Evolutionary conservation across 2,329 filamentous ascomycete species (phyloP).

Genomic region (Trichoderma aggressivum): DNA sequence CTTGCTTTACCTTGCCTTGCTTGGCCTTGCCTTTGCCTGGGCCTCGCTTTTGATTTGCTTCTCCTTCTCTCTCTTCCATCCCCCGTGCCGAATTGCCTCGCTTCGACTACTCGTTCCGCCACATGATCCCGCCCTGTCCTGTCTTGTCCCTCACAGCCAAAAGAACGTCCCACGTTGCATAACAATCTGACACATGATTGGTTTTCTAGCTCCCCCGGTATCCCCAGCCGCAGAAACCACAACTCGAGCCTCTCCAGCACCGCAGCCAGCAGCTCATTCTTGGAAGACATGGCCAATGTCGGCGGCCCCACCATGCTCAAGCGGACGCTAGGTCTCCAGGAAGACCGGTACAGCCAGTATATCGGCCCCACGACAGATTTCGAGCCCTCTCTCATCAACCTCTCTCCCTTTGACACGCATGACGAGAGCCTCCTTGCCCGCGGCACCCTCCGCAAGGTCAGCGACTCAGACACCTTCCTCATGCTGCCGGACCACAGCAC

Average conservation of each 20-base stretch:
- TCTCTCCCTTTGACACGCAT: constrained; percentile 75
- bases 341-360: constrained; percentile 76
- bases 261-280: constrained; percentile 58
- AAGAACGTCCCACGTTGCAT: constrained; percentile 30
- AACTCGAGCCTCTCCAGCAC: constrained; percentile 60
- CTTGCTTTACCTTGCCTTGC: not conserved
- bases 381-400: constrained; percentile 76
- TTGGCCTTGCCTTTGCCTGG: not conserved
- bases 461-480: constrained; percentile 74
- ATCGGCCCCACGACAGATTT: constrained; percentile 81
- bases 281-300: constrained; percentile 69
- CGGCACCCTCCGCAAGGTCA: constrained; percentile 70
- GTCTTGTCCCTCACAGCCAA: not conserved
- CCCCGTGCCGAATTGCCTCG: not conserved
- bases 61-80: not conserved
- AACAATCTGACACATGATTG: constrained; percentile 44
- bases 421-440: constrained; percentile 73
- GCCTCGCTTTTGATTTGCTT: not conserved
- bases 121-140: not conserved
- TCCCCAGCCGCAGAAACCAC: constrained; percentile 49
- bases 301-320: constrained; percentile 64
- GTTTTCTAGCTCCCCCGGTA: constrained; percentile 52
- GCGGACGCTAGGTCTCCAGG: constrained; percentile 70
- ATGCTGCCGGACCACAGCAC: constrained; percentile 73
- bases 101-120: not conserved